A percentile compares a stretch with the other conserved stretches of the same genome.
phyloP scores from a whole-genome alignment of 2,329 filamentous ascomycete species.

The Fusarium goolgardi region DNA sequence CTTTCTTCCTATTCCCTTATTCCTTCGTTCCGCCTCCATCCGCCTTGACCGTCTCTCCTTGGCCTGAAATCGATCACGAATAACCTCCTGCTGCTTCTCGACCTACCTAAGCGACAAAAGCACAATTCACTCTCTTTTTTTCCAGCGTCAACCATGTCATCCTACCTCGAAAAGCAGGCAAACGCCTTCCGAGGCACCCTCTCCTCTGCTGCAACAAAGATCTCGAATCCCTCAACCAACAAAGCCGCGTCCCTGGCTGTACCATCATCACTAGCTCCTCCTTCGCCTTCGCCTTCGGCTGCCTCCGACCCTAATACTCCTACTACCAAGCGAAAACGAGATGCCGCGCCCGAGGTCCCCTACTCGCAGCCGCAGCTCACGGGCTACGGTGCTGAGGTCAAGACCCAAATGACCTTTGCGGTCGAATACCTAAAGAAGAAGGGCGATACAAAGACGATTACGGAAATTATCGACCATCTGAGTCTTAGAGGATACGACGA shows the following conservation, averaged over 20 bases:
- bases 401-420: constrained; percentile 89
- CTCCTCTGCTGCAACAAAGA: constrained; percentile 71
- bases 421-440: constrained; percentile 84
- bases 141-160: constrained; percentile 64
- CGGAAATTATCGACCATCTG: constrained; percentile 83
- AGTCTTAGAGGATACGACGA: constrained; percentile 74
- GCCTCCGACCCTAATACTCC: constrained; percentile 71
- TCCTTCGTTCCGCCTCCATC: constrained; percentile 25
- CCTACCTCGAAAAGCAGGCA: constrained; percentile 73
- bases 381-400: constrained; percentile 81
- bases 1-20: constrained; percentile 16
- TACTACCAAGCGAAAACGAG: constrained; percentile 71
- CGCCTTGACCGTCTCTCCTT: constrained; percentile 23
- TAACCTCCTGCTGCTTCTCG: constrained; percentile 2
- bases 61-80: constrained; percentile 9
- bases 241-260: constrained; percentile 50
- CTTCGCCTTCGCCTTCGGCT: constrained; percentile 71
- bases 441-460: constrained; percentile 74
- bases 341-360: constrained; percentile 62
- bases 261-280: constrained; percentile 60
- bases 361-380: constrained; percentile 83
- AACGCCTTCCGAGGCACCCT: constrained; percentile 71
- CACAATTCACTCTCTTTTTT: constrained; percentile 16
- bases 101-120: neutral
- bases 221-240: constrained; percentile 60